A percentile compares a stretch with the other conserved stretches of the same genome.
Conservation (phyloP, 371 early-diverging fungal genomes). For the Mortierella polycephala region DNA sequence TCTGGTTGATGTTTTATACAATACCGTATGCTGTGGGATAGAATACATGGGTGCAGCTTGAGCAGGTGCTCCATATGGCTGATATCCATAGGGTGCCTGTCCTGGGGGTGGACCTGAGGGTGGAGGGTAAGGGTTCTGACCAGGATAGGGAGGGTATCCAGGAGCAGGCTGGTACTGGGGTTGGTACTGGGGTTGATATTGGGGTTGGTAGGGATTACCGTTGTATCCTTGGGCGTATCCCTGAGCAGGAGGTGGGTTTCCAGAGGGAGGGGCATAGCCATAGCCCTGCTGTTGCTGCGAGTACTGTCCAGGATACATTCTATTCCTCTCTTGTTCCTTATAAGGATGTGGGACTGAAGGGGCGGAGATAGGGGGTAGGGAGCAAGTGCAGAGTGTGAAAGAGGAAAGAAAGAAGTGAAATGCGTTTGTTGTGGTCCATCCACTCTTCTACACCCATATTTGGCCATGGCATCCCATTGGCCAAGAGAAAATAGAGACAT, state of each 20-base stretch:
- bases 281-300: slow-evolving; percentile 23
- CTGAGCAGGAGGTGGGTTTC: slow-evolving; percentile 18
- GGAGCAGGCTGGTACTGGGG: slow-evolving; percentile 11
- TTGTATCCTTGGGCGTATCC: slow-evolving; percentile 15
- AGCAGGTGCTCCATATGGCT: no score
- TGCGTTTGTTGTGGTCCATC: no score
- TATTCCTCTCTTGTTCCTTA: no score
- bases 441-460: no score
- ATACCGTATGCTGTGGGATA: slow-evolving; percentile 26
- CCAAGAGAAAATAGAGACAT: no score
- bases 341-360: background rate
- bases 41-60: slow-evolving; percentile 13
- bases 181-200: slow-evolving; percentile 5
- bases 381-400: no score
- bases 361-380: no score
- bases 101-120: slow-evolving; percentile 7
- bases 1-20: background rate
- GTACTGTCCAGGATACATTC: slow-evolving; percentile 44
- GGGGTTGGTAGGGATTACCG: slow-evolving; percentile 2
- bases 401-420: no score
- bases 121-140: slow-evolving; percentile 4
- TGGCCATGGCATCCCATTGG: no score
- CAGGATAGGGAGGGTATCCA: slow-evolving; percentile 9
- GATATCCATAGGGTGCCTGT: no score
- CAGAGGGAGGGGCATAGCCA: slow-evolving; percentile 30